Conservation (phyloP, 495 filamentous ascomycete species). For the Oidiodendron maius region DNA sequence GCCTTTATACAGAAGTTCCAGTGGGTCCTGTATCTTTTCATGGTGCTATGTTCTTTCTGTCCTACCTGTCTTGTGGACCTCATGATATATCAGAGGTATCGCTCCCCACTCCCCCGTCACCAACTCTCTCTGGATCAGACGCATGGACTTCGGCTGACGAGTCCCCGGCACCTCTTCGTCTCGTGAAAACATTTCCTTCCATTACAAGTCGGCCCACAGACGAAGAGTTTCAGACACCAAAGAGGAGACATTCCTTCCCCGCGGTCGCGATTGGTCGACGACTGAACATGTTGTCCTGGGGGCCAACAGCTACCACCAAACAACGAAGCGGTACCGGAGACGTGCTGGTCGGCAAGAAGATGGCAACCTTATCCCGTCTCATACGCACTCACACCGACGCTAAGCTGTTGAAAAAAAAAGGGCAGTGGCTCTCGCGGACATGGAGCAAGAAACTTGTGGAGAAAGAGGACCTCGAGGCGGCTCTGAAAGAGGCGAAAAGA, state of each 20-base stretch:
- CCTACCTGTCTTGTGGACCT: background rate
- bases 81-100: background rate
- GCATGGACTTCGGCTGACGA: background rate
- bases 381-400: background rate
- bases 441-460: background rate
- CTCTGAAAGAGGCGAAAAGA: constrained; percentile 1
- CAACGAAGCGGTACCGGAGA: background rate
- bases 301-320: background rate
- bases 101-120: background rate
- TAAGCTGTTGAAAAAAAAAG: background rate
- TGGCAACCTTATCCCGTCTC: background rate
- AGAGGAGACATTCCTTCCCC: constrained; percentile 1
- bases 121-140: no score
- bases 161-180: background rate
- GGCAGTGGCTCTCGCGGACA: background rate
- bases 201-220: background rate
- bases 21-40: background rate
- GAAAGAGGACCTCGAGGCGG: background rate
- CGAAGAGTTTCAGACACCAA: background rate
- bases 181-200: background rate
- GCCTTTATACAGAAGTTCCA: background rate
- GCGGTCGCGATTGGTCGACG: no score
- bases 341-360: background rate
- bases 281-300: background rate
- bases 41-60: background rate